Percentiles rank a stretch among this genome's conserved stretches.
Conservation (phyloP, 352 stramenopile species). For the Pythium grandisporangium region DNA sequence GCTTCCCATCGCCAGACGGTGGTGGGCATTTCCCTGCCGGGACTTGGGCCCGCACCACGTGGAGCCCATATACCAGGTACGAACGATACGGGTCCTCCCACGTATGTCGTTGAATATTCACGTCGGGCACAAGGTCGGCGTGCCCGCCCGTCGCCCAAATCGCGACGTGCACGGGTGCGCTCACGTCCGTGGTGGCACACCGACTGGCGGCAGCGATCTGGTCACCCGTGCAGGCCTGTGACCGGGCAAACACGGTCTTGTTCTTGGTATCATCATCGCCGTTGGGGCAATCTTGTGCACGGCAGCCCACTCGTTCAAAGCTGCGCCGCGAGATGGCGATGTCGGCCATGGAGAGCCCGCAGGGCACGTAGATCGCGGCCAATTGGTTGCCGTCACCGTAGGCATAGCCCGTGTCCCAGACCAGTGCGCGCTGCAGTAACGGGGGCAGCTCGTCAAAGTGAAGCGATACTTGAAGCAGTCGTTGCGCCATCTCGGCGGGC, state of each 20-base stretch:
- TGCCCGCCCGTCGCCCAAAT: conserved; percentile 15
- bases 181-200: conserved; percentile 7
- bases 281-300: conserved; percentile 7
- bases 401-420: conserved; percentile 28
- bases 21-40: conserved; percentile 14
- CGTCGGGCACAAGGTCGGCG: conserved; percentile 5
- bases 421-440: conserved; percentile 18
- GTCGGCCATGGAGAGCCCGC: conserved; percentile 22
- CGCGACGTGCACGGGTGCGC: not conserved
- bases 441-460: conserved; percentile 13
- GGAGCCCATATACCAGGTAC: conserved; percentile 14
- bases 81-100: conserved; percentile 10
- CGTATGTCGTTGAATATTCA: conserved; percentile 11
- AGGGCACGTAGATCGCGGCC: conserved; percentile 14
- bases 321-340: conserved; percentile 14
- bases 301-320: conserved; percentile 4
- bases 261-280: conserved; percentile 5
- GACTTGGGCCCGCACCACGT: conserved; percentile 7
- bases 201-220: conserved; percentile 4
- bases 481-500: conserved; percentile 10
- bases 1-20: no score
- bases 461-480: conserved; percentile 8
- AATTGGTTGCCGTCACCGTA: conserved; percentile 9
- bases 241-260: conserved; percentile 6
- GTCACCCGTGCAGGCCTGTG: conserved; percentile 12